phyloP scores from a whole-genome alignment of 345 rosid genomes.

The Ceriops decandra region DNA sequence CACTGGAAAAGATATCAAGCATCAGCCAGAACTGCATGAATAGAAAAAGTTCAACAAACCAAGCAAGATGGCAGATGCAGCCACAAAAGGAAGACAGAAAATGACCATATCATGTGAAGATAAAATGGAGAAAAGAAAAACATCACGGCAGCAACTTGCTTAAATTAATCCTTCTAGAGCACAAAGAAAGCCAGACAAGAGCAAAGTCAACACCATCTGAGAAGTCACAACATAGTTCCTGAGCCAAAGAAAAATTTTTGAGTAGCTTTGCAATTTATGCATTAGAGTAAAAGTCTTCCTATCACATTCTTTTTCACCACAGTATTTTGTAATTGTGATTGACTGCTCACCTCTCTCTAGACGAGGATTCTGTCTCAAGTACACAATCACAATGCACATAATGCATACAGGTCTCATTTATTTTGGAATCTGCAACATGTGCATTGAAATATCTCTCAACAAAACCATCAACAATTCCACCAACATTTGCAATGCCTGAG shows the following conservation, averaged over 20 bases:
- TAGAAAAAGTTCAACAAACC: too few species aligned
- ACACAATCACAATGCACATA: slow-evolving; percentile 62
- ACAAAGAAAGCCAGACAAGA: background rate
- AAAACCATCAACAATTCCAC: slow-evolving; percentile 43
- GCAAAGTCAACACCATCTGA: too few species aligned
- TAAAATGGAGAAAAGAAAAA: background rate
- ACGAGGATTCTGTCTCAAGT: slow-evolving; percentile 56
- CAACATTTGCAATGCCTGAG: slow-evolving; percentile 19
- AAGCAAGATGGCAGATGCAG: too few species aligned
- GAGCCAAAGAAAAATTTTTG: too few species aligned
- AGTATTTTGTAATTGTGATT: slow-evolving; percentile 2
- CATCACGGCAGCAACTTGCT: background rate
- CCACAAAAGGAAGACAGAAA: too few species aligned
- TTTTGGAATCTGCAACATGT: slow-evolving; percentile 52
- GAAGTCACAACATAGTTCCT: too few species aligned
- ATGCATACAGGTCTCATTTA: slow-evolving; percentile 54
- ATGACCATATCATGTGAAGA: too few species aligned
- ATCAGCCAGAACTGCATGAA: too few species aligned
- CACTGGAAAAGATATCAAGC: too few species aligned
- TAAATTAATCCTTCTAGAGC: background rate
- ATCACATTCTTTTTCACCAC: background rate
- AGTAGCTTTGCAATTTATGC: too few species aligned
- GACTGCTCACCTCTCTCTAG: slow-evolving; percentile 47
- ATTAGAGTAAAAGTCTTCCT: too few species aligned
- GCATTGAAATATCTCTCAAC: slow-evolving; percentile 54